Conservation (phyloP, 148 eudicot genomes). For the Rhododendron griersonianum region DNA sequence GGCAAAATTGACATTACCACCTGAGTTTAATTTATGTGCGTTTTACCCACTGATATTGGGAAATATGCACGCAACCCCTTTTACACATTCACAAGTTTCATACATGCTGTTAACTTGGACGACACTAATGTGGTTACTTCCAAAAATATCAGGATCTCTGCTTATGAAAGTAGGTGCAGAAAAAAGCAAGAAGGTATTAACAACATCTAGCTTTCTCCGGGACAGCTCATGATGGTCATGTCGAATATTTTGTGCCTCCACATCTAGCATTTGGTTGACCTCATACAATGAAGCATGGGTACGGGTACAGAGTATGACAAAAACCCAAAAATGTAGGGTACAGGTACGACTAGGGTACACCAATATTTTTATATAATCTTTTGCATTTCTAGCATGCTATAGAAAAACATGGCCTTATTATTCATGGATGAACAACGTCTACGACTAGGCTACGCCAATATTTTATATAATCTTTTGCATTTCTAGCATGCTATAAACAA, state of each 20-base stretch:
- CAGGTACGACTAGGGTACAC: no score
- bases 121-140: background rate
- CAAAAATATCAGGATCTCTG: background rate
- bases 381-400: no score
- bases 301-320: no score
- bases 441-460: no score
- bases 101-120: background rate
- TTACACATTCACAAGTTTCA: background rate
- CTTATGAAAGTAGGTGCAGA: background rate
- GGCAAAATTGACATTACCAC: background rate
- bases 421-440: no score
- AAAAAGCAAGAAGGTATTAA: background rate
- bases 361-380: no score
- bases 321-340: no score
- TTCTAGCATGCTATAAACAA: no score
- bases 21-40: background rate
- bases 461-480: no score
- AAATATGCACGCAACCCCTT: background rate
- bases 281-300: background rate
- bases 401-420: no score
- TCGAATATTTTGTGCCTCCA: background rate
- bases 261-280: background rate
- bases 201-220: background rate
- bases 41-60: background rate
- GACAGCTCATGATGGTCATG: background rate